Conservation (phyloP, 2,329 filamentous ascomycete genomes). For the Sclerotinia trifoliorum region DNA sequence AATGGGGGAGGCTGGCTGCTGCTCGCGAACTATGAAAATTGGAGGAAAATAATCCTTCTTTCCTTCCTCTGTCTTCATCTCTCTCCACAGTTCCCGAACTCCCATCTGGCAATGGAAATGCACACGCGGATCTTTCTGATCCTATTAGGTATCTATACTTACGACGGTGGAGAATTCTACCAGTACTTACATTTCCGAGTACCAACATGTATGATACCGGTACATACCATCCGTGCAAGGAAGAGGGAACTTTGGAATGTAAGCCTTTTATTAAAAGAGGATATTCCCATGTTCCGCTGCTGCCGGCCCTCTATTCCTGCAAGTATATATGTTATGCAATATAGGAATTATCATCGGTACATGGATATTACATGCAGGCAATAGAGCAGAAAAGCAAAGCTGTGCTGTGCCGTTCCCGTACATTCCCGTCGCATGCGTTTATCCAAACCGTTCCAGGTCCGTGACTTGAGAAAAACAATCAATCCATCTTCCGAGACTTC, state of each 20-base stretch:
- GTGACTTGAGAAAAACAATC: neutral
- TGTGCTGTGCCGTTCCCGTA: slow-evolving; percentile 19
- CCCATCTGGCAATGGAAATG: neutral
- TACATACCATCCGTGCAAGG: slow-evolving; percentile 4
- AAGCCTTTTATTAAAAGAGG: slow-evolving; percentile 7
- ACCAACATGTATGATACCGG: slow-evolving; percentile 12
- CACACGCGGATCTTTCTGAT: neutral
- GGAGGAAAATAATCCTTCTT: neutral
- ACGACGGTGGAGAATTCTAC: neutral
- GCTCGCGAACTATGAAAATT: neutral
- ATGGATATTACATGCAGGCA: slow-evolving; percentile 15
- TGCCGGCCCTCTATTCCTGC: slow-evolving; percentile 1
- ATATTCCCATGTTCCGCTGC: slow-evolving; percentile 13
- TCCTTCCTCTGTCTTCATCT: neutral
- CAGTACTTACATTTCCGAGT: slow-evolving; percentile 12
- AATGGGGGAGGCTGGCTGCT: slow-evolving; percentile 2
- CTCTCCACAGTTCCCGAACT: slow-evolving; percentile 8
- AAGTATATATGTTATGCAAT: slow-evolving; percentile 18
- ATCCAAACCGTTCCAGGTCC: slow-evolving; percentile 3
- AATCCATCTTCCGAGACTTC: neutral
- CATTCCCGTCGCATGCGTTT: slow-evolving; percentile 21
- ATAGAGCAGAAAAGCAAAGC: slow-evolving; percentile 9
- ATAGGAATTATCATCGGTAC: slow-evolving; percentile 1
- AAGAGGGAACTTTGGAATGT: neutral
- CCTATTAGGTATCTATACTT: neutral